Base-by-base conservation (phyloP, 108 stramenopile species). In the Skeletonema grethae region DNA sequence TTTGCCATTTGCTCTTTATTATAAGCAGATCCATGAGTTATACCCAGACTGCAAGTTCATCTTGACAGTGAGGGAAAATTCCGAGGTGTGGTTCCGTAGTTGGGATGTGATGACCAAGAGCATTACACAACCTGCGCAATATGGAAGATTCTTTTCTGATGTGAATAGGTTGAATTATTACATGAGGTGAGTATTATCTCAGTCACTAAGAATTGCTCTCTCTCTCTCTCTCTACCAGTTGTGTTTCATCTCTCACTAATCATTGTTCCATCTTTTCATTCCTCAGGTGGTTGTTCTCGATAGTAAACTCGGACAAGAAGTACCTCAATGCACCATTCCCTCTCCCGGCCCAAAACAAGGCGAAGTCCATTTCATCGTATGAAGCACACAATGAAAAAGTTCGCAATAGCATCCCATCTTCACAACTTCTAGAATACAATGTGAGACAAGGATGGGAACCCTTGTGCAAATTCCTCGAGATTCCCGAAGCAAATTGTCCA, bases 31-130 rank as follows among this genome's bases (percentile, higher is more conserved):
- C 56, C 48, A 72, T 41, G 75, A 92, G 41, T 25, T 73, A 24
- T 92, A 87, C 57, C 91, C 91, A 7, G 86, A 90, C 67, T 89
- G 87, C 62, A 92, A 90, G 63, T 92, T 92, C 63, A 87, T 92
- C 57, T 73, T 92, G 57, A 90, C 91, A 3, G 85, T 85, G 8
- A 72, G 91, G 43, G 85, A 90, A 34, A 82, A 80, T 69, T 88
- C 87, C 0, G 85, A 90, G 35, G 78, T 82, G 60, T 92, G 91
- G 91, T 92, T 88, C 79, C 75, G 78, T 9, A 87, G 86, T 60
- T 92, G 88, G 87, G 81, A 90, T 61, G 75, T 77, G 1, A 59
- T 92, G 72, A 79, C 87, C 46, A 87, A 78, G 31, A 79, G 77
- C 32, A 89, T 92, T 59, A 80, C 83, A 0, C 79, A 77, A 61